Evolutionary conservation across 108 stramenopile species (phyloP).

Genomic region (Bacterosira constricta): DNA sequence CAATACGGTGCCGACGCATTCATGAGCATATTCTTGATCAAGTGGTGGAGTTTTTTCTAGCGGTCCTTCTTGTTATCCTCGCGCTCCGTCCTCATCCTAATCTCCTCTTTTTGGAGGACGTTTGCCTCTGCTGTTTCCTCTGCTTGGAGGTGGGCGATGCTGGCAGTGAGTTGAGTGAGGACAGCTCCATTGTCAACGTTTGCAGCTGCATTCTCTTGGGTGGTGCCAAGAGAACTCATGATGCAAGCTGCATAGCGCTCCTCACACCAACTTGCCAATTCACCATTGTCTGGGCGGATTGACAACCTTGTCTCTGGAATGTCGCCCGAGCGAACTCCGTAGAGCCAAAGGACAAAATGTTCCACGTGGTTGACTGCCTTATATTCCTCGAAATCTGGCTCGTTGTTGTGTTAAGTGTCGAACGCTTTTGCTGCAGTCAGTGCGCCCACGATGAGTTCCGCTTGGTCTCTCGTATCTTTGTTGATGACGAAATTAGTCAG

Average conservation of each 20-base stretch:
- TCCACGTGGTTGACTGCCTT: background rate
- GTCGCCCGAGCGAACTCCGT: background rate
- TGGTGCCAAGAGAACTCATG: background rate
- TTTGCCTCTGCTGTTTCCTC: background rate
- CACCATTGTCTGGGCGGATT: background rate
- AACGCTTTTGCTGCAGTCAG: background rate
- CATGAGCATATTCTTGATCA: background rate
- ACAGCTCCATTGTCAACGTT: background rate
- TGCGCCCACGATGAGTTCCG: background rate
- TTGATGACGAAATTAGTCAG: background rate
- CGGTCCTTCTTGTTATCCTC: background rate
- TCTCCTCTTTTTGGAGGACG: background rate
- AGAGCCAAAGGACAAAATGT: background rate
- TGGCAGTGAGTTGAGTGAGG: background rate
- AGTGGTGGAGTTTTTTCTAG: background rate
- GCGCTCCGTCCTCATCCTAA: background rate
- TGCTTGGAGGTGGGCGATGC: background rate
- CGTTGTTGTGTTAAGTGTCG: background rate
- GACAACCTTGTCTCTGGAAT: background rate
- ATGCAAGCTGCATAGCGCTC: no score
- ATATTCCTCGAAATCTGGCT: background rate
- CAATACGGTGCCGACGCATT: background rate
- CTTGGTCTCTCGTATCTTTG: background rate
- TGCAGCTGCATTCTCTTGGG: background rate
- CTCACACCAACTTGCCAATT: background rate